Evolutionary conservation across 2,329 filamentous ascomycete genomes (phyloP).

Genomic region (Hypoxylon sp.): DNA sequence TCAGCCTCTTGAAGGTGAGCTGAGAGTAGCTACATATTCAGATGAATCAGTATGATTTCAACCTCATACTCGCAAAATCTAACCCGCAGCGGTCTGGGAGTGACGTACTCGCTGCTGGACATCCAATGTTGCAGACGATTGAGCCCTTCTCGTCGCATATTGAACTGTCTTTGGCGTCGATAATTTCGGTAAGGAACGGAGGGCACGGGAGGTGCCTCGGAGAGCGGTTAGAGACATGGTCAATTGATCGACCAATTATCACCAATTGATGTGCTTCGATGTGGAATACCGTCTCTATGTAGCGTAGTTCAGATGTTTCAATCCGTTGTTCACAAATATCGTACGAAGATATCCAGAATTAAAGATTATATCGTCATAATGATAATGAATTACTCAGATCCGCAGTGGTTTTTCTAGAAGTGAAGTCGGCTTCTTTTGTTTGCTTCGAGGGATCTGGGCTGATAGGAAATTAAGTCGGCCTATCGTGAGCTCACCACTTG

Average conservation of each 20-base stretch:
- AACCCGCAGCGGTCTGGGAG: neutral
- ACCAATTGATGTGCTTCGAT: conserved; percentile 16
- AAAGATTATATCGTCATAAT: conserved; percentile 31
- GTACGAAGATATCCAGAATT: conserved; percentile 2
- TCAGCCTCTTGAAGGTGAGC: conserved; percentile 86
- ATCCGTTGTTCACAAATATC: conserved; percentile 1
- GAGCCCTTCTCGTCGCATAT: conserved; percentile 53
- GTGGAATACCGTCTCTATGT: conserved; percentile 6
- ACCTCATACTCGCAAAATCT: neutral
- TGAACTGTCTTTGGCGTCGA: conserved; percentile 44
- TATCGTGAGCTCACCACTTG: conserved; percentile 38
- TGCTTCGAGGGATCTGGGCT: conserved; percentile 9
- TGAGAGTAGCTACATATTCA: conserved; percentile 77
- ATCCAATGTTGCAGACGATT: conserved; percentile 65
- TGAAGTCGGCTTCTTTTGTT: conserved; percentile 32
- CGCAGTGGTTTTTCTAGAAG: neutral
- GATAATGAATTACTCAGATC: neutral
- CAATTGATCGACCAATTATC: conserved; percentile 15
- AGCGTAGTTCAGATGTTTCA: conserved; percentile 1
- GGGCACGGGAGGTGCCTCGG: conserved; percentile 63
- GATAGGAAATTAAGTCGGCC: conserved; percentile 30
- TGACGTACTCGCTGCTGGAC: conserved; percentile 70
- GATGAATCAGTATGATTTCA: conserved; percentile 23
- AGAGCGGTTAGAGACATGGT: conserved; percentile 64
- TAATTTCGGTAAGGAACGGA: conserved; percentile 57